These are phyloP conservation scores for Parietaria judaica DNA, from an alignment of 306 rosid genomes.

Conservation along the genomic window DNA sequence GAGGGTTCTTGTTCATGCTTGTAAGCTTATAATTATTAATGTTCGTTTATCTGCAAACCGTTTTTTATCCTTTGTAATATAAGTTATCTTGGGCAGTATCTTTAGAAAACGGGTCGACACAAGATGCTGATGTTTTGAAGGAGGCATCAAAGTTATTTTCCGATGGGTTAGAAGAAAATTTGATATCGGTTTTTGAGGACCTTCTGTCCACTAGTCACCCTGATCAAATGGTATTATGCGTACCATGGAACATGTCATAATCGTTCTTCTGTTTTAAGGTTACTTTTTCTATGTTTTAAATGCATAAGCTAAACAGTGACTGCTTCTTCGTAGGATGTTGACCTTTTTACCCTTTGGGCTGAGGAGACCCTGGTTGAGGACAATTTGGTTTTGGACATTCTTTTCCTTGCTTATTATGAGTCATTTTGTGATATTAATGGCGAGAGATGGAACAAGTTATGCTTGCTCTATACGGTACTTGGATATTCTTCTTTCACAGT, in stretches of 20 bases:
- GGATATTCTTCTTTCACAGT: slow-evolving; percentile 8
- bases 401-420: slow-evolving; percentile 76
- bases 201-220: slow-evolving; percentile 59
- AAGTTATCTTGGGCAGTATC: slow-evolving; percentile 48
- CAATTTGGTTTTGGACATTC: slow-evolving; percentile 78
- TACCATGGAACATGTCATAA: slow-evolving; percentile 7
- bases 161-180: slow-evolving; percentile 67
- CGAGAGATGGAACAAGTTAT: slow-evolving; percentile 62
- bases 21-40: slow-evolving; percentile 44
- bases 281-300: too few relatives aligned
- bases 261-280: neutral
- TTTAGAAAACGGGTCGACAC: slow-evolving; percentile 36
- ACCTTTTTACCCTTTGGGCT: slow-evolving; percentile 84
- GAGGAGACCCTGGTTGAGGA: slow-evolving; percentile 93
- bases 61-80: neutral
- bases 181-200: slow-evolving; percentile 45
- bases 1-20: slow-evolving; percentile 65
- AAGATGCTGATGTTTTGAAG: slow-evolving; percentile 42
- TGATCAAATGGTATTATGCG: slow-evolving; percentile 57
- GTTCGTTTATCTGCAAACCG: neutral
- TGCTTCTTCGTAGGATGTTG: slow-evolving; percentile 62
- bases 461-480: slow-evolving; percentile 64
- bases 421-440: slow-evolving; percentile 65
- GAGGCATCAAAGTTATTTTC: slow-evolving; percentile 58
- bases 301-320: neutral